Conservation (phyloP, 805 yeast genomes). For the Saturnispora bothae region DNA sequence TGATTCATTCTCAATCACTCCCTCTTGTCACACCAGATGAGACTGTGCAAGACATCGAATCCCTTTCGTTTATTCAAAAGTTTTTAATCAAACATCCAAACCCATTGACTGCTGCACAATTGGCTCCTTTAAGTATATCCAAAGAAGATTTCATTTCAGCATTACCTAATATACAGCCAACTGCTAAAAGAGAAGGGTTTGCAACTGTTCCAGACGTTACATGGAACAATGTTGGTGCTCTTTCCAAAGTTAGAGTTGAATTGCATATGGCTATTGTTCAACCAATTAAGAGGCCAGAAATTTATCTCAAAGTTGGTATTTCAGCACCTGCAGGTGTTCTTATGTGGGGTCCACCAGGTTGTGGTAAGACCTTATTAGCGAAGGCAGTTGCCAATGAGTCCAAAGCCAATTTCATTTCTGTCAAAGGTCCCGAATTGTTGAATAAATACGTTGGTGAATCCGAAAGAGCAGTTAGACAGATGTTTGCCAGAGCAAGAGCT, state of each 20-base stretch:
- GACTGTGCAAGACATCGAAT: constrained; percentile 5
- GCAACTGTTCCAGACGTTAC: constrained; percentile 97
- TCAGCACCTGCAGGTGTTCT: constrained; percentile 95
- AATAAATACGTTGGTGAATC: constrained; percentile 95
- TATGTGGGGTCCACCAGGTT: constrained; percentile 99
- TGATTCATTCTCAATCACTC: not conserved
- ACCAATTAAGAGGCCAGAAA: constrained; percentile 87
- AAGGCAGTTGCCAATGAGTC: constrained; percentile 98
- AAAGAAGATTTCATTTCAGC: constrained; percentile 77
- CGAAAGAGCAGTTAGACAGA: constrained; percentile 86
- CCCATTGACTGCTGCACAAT: constrained; percentile 66
- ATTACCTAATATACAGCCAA: constrained; percentile 88
- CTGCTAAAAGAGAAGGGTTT: constrained; percentile 96
- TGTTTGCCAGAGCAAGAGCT: constrained; percentile 86
- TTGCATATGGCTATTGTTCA: constrained; percentile 96
- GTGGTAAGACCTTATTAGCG: constrained; percentile 93
- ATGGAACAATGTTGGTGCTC: constrained; percentile 93
- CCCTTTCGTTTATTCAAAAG: constrained; percentile 52
- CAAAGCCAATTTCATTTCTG: constrained; percentile 89
- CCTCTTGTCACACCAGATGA: not conserved
- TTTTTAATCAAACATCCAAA: constrained; percentile 69
- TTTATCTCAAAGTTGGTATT: constrained; percentile 84
- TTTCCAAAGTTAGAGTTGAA: constrained; percentile 70
- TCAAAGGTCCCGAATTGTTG: constrained; percentile 92
- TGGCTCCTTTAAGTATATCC: constrained; percentile 64